These are phyloP conservation scores for Saccharomyces eubayanus DNA, from an alignment of 805 yeast species.

Conservation along the genomic window DNA sequence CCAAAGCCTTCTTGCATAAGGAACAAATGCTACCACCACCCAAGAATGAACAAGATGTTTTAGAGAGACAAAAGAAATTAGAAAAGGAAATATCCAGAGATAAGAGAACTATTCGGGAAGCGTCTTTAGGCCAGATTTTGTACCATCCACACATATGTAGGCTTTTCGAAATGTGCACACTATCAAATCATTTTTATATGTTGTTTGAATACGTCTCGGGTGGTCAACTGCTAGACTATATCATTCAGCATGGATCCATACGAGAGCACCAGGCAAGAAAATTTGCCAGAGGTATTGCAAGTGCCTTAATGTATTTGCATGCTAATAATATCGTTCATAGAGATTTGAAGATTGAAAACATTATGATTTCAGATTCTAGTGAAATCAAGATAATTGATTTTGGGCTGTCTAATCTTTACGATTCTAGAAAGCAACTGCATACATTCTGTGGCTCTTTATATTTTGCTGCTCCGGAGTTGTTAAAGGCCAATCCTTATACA, in stretches of 20 bases:
- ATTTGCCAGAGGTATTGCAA: slow-evolving; percentile 89
- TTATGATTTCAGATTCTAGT: slow-evolving; percentile 87
- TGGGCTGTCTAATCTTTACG: slow-evolving; percentile 84
- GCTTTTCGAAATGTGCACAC: slow-evolving; percentile 85
- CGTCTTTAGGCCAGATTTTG: slow-evolving; percentile 81
- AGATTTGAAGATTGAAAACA: slow-evolving; percentile 92
- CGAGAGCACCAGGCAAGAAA: slow-evolving; percentile 91
- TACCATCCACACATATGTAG: slow-evolving; percentile 91
- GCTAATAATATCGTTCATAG: slow-evolving; percentile 92
- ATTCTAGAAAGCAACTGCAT: slow-evolving; percentile 61
- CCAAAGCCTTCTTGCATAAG: slow-evolving; percentile 62
- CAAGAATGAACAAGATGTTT: slow-evolving; percentile 45
- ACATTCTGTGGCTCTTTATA: slow-evolving; percentile 96
- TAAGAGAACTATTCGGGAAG: slow-evolving; percentile 87
- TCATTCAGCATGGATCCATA: slow-evolving; percentile 89
- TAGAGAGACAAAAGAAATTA: slow-evolving; percentile 57
- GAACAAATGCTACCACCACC: slow-evolving; percentile 66
- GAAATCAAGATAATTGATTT: slow-evolving; percentile 94
- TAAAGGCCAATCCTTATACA: slow-evolving; percentile 82
- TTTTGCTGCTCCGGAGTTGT: slow-evolving; percentile 96
- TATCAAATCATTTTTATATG: slow-evolving; percentile 96
- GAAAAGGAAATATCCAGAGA: slow-evolving; percentile 86
- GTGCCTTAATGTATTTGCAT: slow-evolving; percentile 90
- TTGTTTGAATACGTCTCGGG: slow-evolving; percentile 96
- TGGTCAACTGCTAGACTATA: slow-evolving; percentile 94